Evolutionary conservation across 139 green algal species (phyloP), one percentile per base, ranked within the genome.

Genomic region (Auxenochlorella protothecoides): DNA sequence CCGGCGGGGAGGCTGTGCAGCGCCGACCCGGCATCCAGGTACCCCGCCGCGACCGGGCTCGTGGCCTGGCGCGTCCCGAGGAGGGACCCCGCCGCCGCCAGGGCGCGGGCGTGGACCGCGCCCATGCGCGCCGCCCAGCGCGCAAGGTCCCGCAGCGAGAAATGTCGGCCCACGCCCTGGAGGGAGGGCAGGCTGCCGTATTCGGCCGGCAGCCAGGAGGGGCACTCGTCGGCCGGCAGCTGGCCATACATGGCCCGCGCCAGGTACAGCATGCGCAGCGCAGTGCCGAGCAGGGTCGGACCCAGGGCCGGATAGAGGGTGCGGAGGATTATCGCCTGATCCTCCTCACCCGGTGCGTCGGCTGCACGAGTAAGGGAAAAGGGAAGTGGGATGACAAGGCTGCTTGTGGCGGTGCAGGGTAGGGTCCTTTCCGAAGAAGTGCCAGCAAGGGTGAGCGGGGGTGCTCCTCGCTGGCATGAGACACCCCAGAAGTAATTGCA

Each of bases 91-190:
- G 12, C 12, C 6, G 62, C 62, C 27, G 13, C 13, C 62, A 66
- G 62, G 27, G 27, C 27, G 62, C 62, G 12, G 27, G 6, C 16
- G 2, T 63, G 51, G 63, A 76, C 72, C 12, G 71, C 53, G 54
- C 27, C 59, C 81, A 97, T 87, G 73, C 92, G 83, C 3, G 68
- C 63, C 66, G 81, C 87, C 92, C 89, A 96, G 79, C 96, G 96
- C 71, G 90, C 78, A 14, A 94, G 51, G 55, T 97, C 92, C 6
- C 92, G 78, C 6, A 92, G 70, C 57, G 78, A 88, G 63, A 92
- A 90, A 72, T 90, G 82, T 14, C 83, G 80, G 13, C 79, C 80
- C 52, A 94, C 72, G 16, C 74, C 76, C 27, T 44, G 27, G 27
- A 44, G 27, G 27, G 27, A 44, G 27, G 27, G 27, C 27, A 44